These are phyloP conservation scores for Neoarthrinium moseri DNA, from an alignment of 2,329 filamentous ascomycete genomes.

Conservation along the genomic window DNA sequence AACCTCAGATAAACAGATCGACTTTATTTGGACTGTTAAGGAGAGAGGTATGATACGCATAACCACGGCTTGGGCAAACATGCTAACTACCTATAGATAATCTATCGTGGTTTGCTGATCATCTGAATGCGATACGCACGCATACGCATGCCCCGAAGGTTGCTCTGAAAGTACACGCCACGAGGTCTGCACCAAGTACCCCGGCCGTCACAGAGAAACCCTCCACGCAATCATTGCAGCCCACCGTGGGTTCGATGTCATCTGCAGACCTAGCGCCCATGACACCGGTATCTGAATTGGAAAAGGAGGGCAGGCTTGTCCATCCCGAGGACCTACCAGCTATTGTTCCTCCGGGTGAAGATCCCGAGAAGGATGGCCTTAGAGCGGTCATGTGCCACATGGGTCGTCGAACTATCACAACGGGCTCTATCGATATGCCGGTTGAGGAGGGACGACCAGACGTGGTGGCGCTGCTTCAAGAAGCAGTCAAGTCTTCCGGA, in stretches of 20 bases:
- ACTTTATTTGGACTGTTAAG: slow-evolving; percentile 49
- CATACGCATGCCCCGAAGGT: slow-evolving; percentile 37
- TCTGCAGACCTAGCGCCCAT: slow-evolving; percentile 2
- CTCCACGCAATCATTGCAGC: slow-evolving; percentile 7
- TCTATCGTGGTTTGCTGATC: slow-evolving; percentile 36
- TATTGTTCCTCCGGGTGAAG: slow-evolving; percentile 14
- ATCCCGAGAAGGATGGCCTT: slow-evolving; percentile 19
- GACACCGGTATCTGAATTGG: slow-evolving; percentile 2
- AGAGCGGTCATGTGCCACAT: slow-evolving; percentile 3
- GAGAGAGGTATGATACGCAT: slow-evolving; percentile 37
- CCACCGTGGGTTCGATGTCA: neutral
- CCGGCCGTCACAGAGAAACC: slow-evolving; percentile 9
- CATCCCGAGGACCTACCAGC: slow-evolving; percentile 13
- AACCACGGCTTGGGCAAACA: neutral
- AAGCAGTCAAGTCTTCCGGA: slow-evolving; percentile 31
- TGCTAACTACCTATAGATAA: slow-evolving; percentile 25
- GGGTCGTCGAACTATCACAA: slow-evolving; percentile 12
- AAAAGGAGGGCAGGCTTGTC: slow-evolving; percentile 4
- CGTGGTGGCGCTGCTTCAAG: slow-evolving; percentile 34
- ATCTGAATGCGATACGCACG: slow-evolving; percentile 35
- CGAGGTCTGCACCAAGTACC: slow-evolving; percentile 15
- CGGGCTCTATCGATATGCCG: slow-evolving; percentile 21
- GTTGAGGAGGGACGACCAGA: slow-evolving; percentile 40
- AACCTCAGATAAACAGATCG: slow-evolving; percentile 35
- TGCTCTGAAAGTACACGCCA: slow-evolving; percentile 37